Evolutionary conservation across 2,329 filamentous ascomycete species (phyloP).

Genomic region (Fusarium subtropicale): DNA sequence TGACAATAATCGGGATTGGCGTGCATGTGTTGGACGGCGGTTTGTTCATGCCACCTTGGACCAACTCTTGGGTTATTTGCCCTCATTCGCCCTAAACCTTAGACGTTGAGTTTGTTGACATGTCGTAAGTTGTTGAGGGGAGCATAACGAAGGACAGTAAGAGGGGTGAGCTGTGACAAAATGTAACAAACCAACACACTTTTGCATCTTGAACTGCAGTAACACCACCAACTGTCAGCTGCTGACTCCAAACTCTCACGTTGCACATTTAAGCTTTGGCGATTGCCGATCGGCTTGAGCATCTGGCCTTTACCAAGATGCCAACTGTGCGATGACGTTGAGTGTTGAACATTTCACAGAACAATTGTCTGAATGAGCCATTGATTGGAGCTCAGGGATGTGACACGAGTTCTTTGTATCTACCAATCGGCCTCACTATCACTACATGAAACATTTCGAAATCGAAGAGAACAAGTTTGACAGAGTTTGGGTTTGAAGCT

Average conservation of each 20-base stretch:
- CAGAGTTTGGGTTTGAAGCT: slow-evolving; percentile 12
- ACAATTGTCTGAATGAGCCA: neutral
- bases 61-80: neutral
- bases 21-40: neutral
- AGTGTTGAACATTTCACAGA: neutral
- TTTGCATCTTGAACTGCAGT: neutral
- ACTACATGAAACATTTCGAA: neutral
- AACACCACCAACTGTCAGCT: slow-evolving; percentile 15
- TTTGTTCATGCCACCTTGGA: neutral
- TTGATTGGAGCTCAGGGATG: slow-evolving; percentile 4
- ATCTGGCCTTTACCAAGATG: neutral
- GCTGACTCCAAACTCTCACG: slow-evolving; percentile 18
- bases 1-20: neutral
- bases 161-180: neutral
- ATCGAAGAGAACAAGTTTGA: slow-evolving; percentile 6
- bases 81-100: neutral
- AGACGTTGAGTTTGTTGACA: neutral
- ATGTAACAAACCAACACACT: neutral
- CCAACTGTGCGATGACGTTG: slow-evolving; percentile 14
- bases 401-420: neutral
- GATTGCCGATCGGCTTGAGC: neutral
- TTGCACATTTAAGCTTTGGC: neutral
- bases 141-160: neutral
- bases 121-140: neutral
- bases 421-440: slow-evolving; percentile 11